Evolutionary conservation across 176 grass and related monocot genomes (phyloP).

Genomic region (Oryza glaberrima): DNA sequence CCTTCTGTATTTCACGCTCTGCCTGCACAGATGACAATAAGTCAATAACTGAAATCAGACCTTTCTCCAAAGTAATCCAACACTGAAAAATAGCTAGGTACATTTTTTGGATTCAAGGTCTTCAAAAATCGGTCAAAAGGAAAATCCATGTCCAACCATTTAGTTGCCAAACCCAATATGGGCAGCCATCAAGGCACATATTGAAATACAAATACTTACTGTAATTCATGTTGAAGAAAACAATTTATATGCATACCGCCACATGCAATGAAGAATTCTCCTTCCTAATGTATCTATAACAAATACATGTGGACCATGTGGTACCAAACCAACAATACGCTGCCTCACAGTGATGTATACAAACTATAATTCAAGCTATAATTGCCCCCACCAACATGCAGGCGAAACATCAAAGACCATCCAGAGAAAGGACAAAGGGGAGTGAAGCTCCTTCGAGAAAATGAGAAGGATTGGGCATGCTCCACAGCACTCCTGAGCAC

Average conservation of each 20-base stretch:
- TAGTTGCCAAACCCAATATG: background rate
- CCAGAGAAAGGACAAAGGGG: background rate
- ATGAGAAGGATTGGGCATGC: background rate
- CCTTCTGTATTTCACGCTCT: constrained; percentile 79
- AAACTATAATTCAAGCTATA: background rate
- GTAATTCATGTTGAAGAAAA: background rate
- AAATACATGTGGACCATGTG: background rate
- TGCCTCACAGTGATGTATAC: background rate
- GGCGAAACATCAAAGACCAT: background rate
- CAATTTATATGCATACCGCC: background rate
- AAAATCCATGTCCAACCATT: background rate
- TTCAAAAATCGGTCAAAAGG: background rate
- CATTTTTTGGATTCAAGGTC: background rate
- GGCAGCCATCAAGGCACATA: background rate
- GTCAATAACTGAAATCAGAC: background rate
- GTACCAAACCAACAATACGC: background rate
- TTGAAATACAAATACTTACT: too few relatives aligned
- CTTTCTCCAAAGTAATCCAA: background rate
- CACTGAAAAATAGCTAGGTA: background rate
- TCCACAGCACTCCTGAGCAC: background rate
- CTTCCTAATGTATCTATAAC: background rate
- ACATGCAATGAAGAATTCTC: background rate
- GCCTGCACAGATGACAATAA: constrained; percentile 52
- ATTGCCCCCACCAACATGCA: background rate
- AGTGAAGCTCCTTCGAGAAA: background rate